Conservation (phyloP, 148 eudicot genomes). For the Vaccinium darrowii region DNA sequence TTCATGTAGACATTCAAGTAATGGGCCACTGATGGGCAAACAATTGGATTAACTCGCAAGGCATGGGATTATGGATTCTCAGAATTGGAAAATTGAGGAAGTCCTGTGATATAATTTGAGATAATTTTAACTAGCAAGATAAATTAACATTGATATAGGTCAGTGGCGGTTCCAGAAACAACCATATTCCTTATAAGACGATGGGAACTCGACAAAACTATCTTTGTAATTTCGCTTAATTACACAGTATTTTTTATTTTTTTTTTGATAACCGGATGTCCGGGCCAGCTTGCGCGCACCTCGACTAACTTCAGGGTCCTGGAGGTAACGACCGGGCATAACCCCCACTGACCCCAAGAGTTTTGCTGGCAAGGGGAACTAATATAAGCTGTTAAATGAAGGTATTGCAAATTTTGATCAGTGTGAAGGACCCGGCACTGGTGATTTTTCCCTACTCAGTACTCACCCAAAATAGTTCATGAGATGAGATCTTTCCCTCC, state of each 20-base stretch:
- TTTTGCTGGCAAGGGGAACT: too few relatives aligned
- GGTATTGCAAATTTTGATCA: background rate
- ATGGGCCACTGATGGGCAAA: slow-evolving; percentile 4
- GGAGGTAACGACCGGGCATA: too few relatives aligned
- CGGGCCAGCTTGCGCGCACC: too few relatives aligned
- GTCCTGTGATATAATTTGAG: background rate
- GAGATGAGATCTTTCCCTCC: background rate
- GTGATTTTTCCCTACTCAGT: background rate
- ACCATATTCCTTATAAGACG: background rate
- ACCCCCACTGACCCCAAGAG: too few relatives aligned
- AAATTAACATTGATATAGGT: background rate
- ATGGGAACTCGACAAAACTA: background rate
- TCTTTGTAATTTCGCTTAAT: too few relatives aligned
- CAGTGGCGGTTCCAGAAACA: background rate
- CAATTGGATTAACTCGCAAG: background rate
- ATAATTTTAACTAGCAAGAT: background rate
- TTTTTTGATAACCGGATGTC: too few relatives aligned
- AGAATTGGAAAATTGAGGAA: background rate
- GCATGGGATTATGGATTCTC: background rate
- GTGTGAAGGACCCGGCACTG: background rate
- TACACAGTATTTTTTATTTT: too few relatives aligned
- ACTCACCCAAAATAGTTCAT: background rate
- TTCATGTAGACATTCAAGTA: background rate
- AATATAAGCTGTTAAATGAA: background rate
- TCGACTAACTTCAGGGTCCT: too few relatives aligned